phyloP scores from a whole-genome alignment of 345 rosid genomes.

The Excoecaria cochinchinensis region DNA sequence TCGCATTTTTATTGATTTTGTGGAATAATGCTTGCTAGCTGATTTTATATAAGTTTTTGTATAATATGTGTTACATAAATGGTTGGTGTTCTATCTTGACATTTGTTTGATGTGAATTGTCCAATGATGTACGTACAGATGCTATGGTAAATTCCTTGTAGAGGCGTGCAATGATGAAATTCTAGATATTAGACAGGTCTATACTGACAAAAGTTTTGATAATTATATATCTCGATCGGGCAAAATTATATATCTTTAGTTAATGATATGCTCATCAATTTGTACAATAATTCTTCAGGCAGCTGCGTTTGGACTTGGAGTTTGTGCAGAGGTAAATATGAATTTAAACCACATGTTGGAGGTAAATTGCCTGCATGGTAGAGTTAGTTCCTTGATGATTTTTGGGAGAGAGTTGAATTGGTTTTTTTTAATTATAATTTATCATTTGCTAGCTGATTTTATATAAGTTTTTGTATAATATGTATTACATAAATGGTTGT shows the following conservation, averaged over 20 bases:
- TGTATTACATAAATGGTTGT: slow-evolving; percentile 5
- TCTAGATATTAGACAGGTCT: slow-evolving; percentile 96
- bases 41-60: slow-evolving; percentile 71
- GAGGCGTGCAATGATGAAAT: slow-evolving; percentile 97
- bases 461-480: slow-evolving; percentile 47
- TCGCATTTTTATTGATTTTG: slow-evolving; percentile 98
- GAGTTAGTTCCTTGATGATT: neutral
- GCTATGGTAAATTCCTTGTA: slow-evolving; percentile 93
- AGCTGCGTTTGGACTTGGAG: slow-evolving; percentile 98
- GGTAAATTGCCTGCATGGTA: slow-evolving; percentile 44
- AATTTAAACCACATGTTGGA: slow-evolving; percentile 91
- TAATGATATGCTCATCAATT: slow-evolving; percentile 3
- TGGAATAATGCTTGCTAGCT: slow-evolving; percentile 91
- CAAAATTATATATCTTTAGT: slow-evolving; percentile 11
- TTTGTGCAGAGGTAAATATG: slow-evolving; percentile 95
- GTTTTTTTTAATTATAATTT: slow-evolving; percentile 6
- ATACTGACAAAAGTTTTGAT: slow-evolving; percentile 9
- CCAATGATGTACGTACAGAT: slow-evolving; percentile 45
- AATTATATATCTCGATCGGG: too few relatives aligned
- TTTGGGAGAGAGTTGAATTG: slow-evolving; percentile 5
- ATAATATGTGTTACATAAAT: neutral
- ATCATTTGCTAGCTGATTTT: slow-evolving; percentile 68
- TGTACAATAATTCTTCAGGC: slow-evolving; percentile 55
- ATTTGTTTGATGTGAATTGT: slow-evolving; percentile 20
- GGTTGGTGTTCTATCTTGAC: slow-evolving; percentile 14